A percentile compares a stretch with the other conserved stretches of the same genome.
Evolutionary conservation across 306 rosid species (phyloP).

Genomic region (Dicorynia guianensis): DNA sequence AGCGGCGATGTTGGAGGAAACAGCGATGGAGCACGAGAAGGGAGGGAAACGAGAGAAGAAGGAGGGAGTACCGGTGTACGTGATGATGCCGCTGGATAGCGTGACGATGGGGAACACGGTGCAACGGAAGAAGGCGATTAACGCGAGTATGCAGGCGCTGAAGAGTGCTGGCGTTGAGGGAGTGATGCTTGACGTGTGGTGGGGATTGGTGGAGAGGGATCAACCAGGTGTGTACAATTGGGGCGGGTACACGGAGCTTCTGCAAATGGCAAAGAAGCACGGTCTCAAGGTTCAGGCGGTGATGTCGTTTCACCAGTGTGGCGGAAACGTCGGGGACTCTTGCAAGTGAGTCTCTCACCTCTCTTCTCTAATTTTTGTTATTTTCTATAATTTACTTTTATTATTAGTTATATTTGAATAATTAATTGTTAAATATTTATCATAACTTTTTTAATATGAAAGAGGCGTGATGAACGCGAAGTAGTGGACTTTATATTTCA

Average conservation of each 20-base stretch:
- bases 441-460: background rate
- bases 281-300: slow-evolving; percentile 97
- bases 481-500: background rate
- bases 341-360: slow-evolving; percentile 62
- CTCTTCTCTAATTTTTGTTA: too few species aligned
- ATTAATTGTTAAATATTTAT: too few species aligned
- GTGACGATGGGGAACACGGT: slow-evolving; percentile 81
- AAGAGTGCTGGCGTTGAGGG: slow-evolving; percentile 97
- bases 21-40: slow-evolving; percentile 45
- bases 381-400: too few species aligned
- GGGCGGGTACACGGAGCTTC: slow-evolving; percentile 83
- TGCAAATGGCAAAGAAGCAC: slow-evolving; percentile 91
- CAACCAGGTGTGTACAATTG: slow-evolving; percentile 77
- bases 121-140: slow-evolving; percentile 84
- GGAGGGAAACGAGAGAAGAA: slow-evolving; percentile 27
- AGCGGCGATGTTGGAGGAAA: background rate
- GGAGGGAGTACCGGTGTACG: slow-evolving; percentile 85
- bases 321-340: slow-evolving; percentile 98
- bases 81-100: slow-evolving; percentile 97
- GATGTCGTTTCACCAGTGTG: slow-evolving; percentile 96
- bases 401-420: too few species aligned
- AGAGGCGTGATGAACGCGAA: slow-evolving; percentile 28
- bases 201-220: slow-evolving; percentile 97
- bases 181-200: slow-evolving; percentile 98
- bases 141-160: slow-evolving; percentile 83